Percentiles rank a stretch among this genome's conserved stretches.
Conservation (phyloP, 2,329 filamentous ascomycete genomes). For the Acephala macrosclerotiorum region DNA sequence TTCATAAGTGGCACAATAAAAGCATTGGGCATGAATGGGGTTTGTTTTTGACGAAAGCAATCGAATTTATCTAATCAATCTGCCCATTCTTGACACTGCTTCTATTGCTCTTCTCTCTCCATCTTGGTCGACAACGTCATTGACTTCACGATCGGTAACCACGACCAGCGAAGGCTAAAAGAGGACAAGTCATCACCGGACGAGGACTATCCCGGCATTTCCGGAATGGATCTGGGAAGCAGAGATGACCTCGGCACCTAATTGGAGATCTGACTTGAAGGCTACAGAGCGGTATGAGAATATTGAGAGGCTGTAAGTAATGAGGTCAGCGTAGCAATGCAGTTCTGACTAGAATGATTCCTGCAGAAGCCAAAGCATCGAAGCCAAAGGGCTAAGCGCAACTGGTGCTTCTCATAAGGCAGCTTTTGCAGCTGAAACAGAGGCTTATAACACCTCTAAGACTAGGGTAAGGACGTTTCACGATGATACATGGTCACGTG, state of each 20-base stretch:
- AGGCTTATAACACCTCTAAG: slow-evolving; percentile 63
- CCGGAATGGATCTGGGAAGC: slow-evolving; percentile 20
- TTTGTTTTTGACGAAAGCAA: not conserved
- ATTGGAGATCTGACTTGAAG: slow-evolving; percentile 41
- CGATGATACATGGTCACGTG: slow-evolving; percentile 17
- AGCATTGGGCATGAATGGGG: not conserved
- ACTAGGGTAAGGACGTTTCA: slow-evolving; percentile 58
- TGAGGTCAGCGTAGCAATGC: slow-evolving; percentile 1
- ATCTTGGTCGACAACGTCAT: not conserved
- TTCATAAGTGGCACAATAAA: slow-evolving; percentile 5
- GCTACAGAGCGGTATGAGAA: slow-evolving; percentile 64
- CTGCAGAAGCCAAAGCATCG: slow-evolving; percentile 38
- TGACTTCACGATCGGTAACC: not conserved
- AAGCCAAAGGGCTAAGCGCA: slow-evolving; percentile 48
- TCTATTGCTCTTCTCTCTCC: not conserved
- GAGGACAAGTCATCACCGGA: not conserved
- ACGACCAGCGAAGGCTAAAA: not conserved
- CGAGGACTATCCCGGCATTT: slow-evolving; percentile 17
- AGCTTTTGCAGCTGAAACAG: slow-evolving; percentile 72
- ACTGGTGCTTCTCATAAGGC: slow-evolving; percentile 56
- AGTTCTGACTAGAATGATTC: slow-evolving; percentile 11
- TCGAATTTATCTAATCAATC: slow-evolving; percentile 10
- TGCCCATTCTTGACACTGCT: not conserved
- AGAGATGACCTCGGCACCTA: slow-evolving; percentile 34
- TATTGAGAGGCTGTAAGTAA: slow-evolving; percentile 67